Evolutionary conservation across 169 alveolate genomes (phyloP), one percentile per base, ranked within the genome.

Genomic region (Fabrea salina): DNA sequence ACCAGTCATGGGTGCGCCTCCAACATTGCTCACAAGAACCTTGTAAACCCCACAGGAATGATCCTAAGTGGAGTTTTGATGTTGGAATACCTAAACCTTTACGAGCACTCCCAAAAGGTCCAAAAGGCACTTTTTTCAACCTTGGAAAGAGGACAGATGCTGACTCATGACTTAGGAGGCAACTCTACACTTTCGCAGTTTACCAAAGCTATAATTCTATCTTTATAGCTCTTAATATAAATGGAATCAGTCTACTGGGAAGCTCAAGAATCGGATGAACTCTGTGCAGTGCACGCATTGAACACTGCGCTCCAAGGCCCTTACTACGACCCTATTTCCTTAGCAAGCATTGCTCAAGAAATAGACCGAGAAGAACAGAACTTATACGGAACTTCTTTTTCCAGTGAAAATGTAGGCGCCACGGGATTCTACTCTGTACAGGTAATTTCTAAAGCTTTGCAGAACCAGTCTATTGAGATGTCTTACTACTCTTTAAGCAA

Each of bases 1-100:
- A 37, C 77, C 51, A 84, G 90, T 13, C 71, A 72, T 54, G 71
- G 84, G 53, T 85, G 78, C 41, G 51, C 84, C 33, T 27, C 22
- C 30, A 82, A 83, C 72, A 70, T 83, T 16, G 89, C 82, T 33
- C 79, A 82, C 56, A 66, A 75, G 56, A 54, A 78, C 39, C 66
- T 78, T 43, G 86, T 70, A 16, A 85, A 85, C 54, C 90, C 90
- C 40, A 75, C 90, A 50, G 90, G 83, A 27, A 75, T 79, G 39
- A 43, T 85, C 25, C 72, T 75, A 1, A 75, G 85, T 8, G 44
- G 85, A 2, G 39, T 71, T 67, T 44, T 76, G 43, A 72, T 85
- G 80, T 50, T 85, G 30, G 51, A 83, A 80, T 85, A 83, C 64
- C 41, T 83, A 43, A 72, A 77, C 5, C 53, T 83, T 50, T 85